Evolutionary conservation across 306 rosid species (phyloP), one percentile per base, ranked within the genome.

Genomic region (Ochetophila trinervis): DNA sequence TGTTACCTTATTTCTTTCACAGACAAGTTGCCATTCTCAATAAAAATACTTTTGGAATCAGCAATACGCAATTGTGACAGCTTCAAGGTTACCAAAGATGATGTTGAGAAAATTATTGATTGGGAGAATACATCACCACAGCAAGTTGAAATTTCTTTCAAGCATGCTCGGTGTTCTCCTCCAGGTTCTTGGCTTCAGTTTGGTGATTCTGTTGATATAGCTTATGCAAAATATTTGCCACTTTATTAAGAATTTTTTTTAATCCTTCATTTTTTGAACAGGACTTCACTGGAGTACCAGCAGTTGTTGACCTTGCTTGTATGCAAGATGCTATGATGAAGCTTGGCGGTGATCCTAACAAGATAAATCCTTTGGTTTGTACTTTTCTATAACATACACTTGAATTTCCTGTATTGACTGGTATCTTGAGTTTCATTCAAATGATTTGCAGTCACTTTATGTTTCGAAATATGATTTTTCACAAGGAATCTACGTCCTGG

Each of bases 231-330:
- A 68, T 35, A 52, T 10, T 5, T 21, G 32, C 68, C 57, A 19
- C 2, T 23, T 76, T 68, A 52, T 64, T 49, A 40, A 6, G 13
- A 68, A 22, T 67, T 5, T 37, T 74, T 27, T 27, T 27, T 27
- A 1, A 1, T 27, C 32, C 32, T 27, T 27, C 32, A 1, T 27
- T 27, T 27, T 27, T 27, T 27, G 32, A 27, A 27, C 87, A 93
- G 99, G 99, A 93, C 72, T 93, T 93, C 77, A 90, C 97, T 49
- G 99, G 99, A 17, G 97, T 93, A 16, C 96, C 96, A 15, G 94
- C 91, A 70, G 97, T 93, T 55, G 95, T 93, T 83, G 99, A 93
- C 76, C 97, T 93, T 71, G 99, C 99, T 74, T 84, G 94, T 62
- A 93, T 89, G 99, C 81, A 97, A 54, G 99, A 93, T 70, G 99